Percentiles rank a stretch among this genome's conserved stretches.
phyloP scores from a whole-genome alignment of 208 protist genomes.

The Endotrypanum monterogeii region DNA sequence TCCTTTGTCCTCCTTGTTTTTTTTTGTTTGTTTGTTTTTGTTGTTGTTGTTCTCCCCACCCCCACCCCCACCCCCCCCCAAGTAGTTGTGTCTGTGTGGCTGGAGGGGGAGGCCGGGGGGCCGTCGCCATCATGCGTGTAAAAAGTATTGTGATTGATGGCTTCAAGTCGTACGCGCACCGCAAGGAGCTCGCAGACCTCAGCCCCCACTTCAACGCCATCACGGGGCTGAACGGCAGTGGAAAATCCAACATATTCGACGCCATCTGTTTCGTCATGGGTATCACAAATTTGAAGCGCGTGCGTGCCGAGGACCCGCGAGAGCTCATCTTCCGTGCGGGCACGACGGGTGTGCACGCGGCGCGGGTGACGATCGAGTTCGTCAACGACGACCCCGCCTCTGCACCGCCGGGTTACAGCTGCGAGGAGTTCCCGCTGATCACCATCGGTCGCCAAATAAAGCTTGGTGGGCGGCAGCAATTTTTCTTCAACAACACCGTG shows the following conservation, averaged over 20 bases:
- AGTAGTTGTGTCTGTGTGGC: too few relatives aligned
- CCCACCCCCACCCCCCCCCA: not conserved
- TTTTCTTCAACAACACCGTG: constrained; percentile 99
- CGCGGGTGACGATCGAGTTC: constrained; percentile 99
- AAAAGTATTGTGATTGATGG: constrained; percentile 99
- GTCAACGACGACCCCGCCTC: constrained; percentile 96
- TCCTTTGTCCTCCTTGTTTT: too few relatives aligned
- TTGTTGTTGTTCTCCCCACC: too few relatives aligned
- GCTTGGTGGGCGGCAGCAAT: constrained; percentile 97
- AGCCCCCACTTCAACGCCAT: constrained; percentile 99
- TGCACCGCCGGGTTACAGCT: constrained; percentile 98
- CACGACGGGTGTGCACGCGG: constrained; percentile 99
- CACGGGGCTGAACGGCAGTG: constrained; percentile 99
- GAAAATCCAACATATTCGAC: constrained; percentile 99
- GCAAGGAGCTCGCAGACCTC: constrained; percentile 96
- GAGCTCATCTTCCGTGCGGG: constrained; percentile 99
- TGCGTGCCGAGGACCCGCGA: constrained; percentile 96
- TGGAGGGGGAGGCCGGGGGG: too few relatives aligned
- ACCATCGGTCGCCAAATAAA: constrained; percentile 98
- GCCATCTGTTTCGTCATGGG: constrained; percentile 99
- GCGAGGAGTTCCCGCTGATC: constrained; percentile 95
- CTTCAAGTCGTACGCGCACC: constrained; percentile 99
- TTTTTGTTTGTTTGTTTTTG: too few relatives aligned
- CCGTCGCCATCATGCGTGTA: constrained; percentile 94
- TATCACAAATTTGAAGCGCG: constrained; percentile 98